Conservation (phyloP, 495 filamentous ascomycete species). For the Penicillium egyptiacum region DNA sequence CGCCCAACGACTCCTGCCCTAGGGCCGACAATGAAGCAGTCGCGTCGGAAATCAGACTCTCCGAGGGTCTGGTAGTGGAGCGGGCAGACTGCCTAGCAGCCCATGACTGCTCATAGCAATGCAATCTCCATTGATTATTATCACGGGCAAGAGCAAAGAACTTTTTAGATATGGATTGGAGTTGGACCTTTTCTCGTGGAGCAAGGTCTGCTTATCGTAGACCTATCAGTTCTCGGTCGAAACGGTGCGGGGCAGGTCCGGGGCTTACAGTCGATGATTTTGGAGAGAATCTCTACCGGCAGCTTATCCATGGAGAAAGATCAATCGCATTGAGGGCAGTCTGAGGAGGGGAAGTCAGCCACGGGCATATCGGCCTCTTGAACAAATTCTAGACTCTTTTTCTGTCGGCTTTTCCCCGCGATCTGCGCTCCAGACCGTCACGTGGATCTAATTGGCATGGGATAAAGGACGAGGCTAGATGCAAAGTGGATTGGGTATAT, state of each 20-base stretch:
- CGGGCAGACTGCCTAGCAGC: slow-evolving; percentile 42
- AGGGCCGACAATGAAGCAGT: slow-evolving; percentile 36
- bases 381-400: slow-evolving; percentile 19
- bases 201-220: slow-evolving; percentile 58
- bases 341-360: slow-evolving; percentile 9
- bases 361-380: slow-evolving; percentile 16
- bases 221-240: slow-evolving; percentile 23
- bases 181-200: slow-evolving; percentile 62
- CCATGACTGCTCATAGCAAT: slow-evolving; percentile 71
- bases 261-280: slow-evolving; percentile 70
- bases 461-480: not conserved
- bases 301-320: slow-evolving; percentile 57
- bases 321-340: slow-evolving; percentile 39
- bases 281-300: slow-evolving; percentile 74
- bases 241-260: slow-evolving; percentile 30
- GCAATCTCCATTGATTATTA: slow-evolving; percentile 69
- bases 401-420: slow-evolving; percentile 13
- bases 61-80: slow-evolving; percentile 27
- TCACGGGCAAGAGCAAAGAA: slow-evolving; percentile 72
- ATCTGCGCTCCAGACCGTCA: slow-evolving; percentile 29
- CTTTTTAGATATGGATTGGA: slow-evolving; percentile 69
- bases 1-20: slow-evolving; percentile 37
- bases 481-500: not conserved
- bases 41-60: slow-evolving; percentile 30
- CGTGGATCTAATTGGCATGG: slow-evolving; percentile 20